Evolutionary conservation across 345 rosid genomes (phyloP).

Genomic region (Hibiscus mutabilis): DNA sequence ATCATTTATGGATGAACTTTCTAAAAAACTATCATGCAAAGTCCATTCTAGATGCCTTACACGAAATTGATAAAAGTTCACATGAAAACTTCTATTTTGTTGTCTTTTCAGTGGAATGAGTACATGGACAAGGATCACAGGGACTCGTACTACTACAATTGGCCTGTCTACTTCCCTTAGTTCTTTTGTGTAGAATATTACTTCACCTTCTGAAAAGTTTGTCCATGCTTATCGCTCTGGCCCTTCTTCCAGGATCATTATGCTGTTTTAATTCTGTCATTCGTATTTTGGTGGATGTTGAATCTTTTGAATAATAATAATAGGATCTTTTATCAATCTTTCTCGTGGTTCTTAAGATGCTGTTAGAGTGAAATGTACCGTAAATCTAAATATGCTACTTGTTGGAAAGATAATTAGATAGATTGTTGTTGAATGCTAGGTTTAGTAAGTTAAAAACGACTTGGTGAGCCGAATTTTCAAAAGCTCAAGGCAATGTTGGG

Average conservation of each 20-base stretch:
- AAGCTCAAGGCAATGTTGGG: background rate
- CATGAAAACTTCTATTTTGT: conserved; percentile 12
- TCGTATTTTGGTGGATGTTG: background rate
- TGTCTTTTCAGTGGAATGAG: conserved; percentile 70
- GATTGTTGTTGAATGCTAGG: background rate
- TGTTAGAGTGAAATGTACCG: background rate
- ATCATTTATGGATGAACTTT: background rate
- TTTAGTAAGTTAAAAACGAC: background rate
- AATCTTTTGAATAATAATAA: background rate
- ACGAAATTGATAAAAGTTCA: background rate
- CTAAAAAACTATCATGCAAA: background rate
- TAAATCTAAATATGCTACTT: background rate
- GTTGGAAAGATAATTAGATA: background rate
- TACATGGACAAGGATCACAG: conserved; percentile 63
- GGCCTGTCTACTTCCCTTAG: conserved; percentile 81
- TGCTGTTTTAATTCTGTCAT: background rate
- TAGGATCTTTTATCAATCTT: background rate
- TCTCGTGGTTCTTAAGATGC: background rate
- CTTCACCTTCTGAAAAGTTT: background rate
- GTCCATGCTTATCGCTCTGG: background rate
- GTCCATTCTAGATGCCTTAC: background rate
- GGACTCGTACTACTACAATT: conserved; percentile 68
- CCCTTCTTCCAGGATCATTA: background rate
- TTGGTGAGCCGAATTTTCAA: background rate
- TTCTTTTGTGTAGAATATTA: background rate